Evolutionary conservation across 164 flowering plant species (phyloP).

Genomic region (Tetracentron sinense): DNA sequence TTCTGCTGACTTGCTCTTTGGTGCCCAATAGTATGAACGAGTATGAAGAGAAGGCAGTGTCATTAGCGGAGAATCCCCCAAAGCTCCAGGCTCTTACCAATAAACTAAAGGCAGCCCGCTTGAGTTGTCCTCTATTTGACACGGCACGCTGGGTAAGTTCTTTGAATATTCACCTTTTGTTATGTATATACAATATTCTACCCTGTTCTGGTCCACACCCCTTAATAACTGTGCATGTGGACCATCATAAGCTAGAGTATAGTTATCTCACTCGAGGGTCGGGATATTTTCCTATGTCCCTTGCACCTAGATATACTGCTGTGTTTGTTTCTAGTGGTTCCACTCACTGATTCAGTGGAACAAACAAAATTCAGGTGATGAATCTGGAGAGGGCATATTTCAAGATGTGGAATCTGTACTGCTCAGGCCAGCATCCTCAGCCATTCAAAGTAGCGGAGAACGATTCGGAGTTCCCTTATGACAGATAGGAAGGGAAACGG

Average conservation of each 20-base stretch:
- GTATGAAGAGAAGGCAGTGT: conserved; percentile 91
- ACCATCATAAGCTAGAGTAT: neutral
- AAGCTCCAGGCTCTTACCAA: conserved; percentile 73
- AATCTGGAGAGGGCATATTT: conserved; percentile 86
- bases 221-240: neutral
- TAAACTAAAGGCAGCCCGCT: conserved; percentile 70
- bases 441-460: conserved; percentile 79
- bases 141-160: conserved; percentile 81
- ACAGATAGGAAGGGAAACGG: conserved; percentile 36
- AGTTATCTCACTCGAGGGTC: no score
- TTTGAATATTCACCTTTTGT: neutral
- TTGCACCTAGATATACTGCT: no score
- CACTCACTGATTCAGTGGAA: neutral
- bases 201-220: no score
- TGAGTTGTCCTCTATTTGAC: conserved; percentile 89
- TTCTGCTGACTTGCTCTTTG: neutral
- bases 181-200: no score
- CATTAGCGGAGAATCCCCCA: conserved; percentile 59
- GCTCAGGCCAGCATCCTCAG: conserved; percentile 70
- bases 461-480: conserved; percentile 69
- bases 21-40: conserved; percentile 60
- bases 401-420: conserved; percentile 93
- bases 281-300: no score
- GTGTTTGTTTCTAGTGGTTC: neutral
- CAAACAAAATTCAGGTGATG: conserved; percentile 52